Evolutionary conservation across 768 basidiomycete genomes (phyloP).

Genomic region (Boletus barrowsii): DNA sequence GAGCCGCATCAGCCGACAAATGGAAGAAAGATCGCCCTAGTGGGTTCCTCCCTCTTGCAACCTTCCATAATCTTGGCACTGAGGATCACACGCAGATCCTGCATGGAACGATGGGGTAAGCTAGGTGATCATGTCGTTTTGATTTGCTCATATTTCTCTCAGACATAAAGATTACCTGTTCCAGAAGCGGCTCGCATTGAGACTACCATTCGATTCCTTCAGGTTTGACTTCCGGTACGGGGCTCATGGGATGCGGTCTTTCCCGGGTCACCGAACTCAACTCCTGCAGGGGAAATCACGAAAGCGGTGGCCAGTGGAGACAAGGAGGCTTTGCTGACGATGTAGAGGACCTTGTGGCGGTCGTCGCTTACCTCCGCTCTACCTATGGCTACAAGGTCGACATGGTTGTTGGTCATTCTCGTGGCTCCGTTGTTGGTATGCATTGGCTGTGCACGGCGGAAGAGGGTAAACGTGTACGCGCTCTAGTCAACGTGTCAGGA

Average conservation of each 20-base stretch:
- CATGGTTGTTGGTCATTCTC: constrained; percentile 74
- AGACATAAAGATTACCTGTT: constrained; percentile 88
- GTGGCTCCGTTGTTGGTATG: constrained; percentile 65
- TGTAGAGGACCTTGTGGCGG: constrained; percentile 60
- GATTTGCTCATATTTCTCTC: constrained; percentile 5
- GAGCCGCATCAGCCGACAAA: constrained; percentile 46
- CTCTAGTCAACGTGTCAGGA: constrained; percentile 72
- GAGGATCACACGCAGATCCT: constrained; percentile 52
- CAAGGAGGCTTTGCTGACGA: constrained; percentile 60
- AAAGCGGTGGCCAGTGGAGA: constrained; percentile 66
- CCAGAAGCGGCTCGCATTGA: constrained; percentile 65
- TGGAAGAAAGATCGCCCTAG: constrained; percentile 64
- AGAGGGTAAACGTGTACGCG: constrained; percentile 53
- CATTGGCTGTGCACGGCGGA: constrained; percentile 66
- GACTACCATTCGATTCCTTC: constrained; percentile 74
- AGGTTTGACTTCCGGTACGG: constrained; percentile 82
- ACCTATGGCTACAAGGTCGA: constrained; percentile 66
- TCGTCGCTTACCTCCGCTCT: constrained; percentile 57
- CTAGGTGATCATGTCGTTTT: not conserved
- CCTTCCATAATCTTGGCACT: constrained; percentile 6
- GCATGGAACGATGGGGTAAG: constrained; percentile 77
- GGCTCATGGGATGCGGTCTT: not conserved
- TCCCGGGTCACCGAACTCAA: constrained; percentile 3
- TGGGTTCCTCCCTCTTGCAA: constrained; percentile 32
- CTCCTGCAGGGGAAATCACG: constrained; percentile 64